These are phyloP conservation scores for Fusarium acutatum DNA, from an alignment of 2,329 filamentous ascomycete genomes.

Conservation along the genomic window DNA sequence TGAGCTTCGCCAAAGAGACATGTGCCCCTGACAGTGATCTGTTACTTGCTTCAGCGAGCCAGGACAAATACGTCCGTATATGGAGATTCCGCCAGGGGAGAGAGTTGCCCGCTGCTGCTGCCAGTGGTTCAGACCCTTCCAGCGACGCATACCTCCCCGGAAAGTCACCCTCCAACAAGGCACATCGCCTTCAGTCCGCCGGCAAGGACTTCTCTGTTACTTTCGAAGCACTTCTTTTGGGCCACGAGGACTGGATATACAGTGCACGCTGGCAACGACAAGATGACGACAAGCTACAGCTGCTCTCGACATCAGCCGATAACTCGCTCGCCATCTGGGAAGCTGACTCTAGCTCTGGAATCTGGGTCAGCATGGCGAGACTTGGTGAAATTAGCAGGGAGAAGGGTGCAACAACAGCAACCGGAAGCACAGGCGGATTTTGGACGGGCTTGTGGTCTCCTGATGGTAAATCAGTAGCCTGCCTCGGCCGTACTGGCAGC, in stretches of 20 bases:
- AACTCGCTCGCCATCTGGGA: constrained; percentile 96
- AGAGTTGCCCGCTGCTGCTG: constrained; percentile 66
- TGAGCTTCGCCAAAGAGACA: constrained; percentile 77
- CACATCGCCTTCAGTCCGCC: constrained; percentile 74
- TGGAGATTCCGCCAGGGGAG: constrained; percentile 84
- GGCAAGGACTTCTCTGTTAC: constrained; percentile 78
- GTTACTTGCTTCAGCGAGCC: constrained; percentile 89
- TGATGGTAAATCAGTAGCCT: constrained; percentile 76
- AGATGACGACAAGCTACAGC: constrained; percentile 65
- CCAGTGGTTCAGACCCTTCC: constrained; percentile 63
- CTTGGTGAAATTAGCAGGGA: constrained; percentile 94
- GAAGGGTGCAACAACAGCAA: constrained; percentile 96
- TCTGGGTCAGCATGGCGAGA: constrained; percentile 87
- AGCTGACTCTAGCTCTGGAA: constrained; percentile 80
- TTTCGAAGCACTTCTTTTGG: constrained; percentile 91
- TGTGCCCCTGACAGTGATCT: constrained; percentile 68
- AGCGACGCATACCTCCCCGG: constrained; percentile 69
- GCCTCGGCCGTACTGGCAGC: constrained; percentile 88
- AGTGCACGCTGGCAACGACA: constrained; percentile 77
- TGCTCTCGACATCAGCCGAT: constrained; percentile 92
- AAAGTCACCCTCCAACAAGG: constrained; percentile 87
- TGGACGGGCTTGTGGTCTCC: constrained; percentile 96
- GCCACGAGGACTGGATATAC: constrained; percentile 99
- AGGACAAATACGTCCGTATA: constrained; percentile 95
- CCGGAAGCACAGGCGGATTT: constrained; percentile 93